Percentiles rank a stretch among this genome's conserved stretches.
phyloP scores from a whole-genome alignment of 192 early-diverging fungal species.

The Spinellus fusiger region DNA sequence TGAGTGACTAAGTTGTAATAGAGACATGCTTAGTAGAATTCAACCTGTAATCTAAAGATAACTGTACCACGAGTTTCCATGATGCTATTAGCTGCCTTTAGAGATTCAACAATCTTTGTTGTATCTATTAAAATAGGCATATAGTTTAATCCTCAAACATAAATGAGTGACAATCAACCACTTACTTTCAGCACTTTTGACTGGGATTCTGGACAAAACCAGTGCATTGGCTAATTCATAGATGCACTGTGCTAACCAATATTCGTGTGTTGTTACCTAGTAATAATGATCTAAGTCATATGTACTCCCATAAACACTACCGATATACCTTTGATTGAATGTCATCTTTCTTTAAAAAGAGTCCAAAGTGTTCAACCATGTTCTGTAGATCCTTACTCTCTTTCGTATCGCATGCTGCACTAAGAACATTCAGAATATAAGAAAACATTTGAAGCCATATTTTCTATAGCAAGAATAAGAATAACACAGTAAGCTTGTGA shows the following conservation, averaged over 20 bases:
- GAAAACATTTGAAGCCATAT: constrained; percentile 32
- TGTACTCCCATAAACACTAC: background rate
- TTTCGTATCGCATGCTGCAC: constrained; percentile 21
- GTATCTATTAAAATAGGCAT: background rate
- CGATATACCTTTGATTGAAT: constrained; percentile 8
- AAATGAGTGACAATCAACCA: no score
- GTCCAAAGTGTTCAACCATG: constrained; percentile 10
- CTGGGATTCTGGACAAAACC: constrained; percentile 1
- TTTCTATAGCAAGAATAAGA: no score
- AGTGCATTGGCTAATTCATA: constrained; percentile 15
- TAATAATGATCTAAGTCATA: no score
- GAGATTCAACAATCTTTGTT: background rate
- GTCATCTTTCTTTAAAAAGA: background rate
- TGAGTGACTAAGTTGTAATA: constrained; percentile 1
- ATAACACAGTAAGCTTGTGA: no score
- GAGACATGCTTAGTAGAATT: background rate
- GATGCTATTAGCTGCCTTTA: background rate
- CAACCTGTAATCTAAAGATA: background rate
- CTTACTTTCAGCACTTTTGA: background rate
- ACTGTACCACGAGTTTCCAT: background rate
- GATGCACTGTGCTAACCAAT: constrained; percentile 3
- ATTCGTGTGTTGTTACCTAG: constrained; percentile 8
- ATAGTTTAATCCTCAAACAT: no score
- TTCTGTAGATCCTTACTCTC: background rate
- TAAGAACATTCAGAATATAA: constrained; percentile 30